Percentiles rank a stretch among this genome's conserved stretches.
These are phyloP conservation scores for Arxiozyma slooffiae DNA, from an alignment of 1,139 yeast species.

Conservation along the genomic window DNA sequence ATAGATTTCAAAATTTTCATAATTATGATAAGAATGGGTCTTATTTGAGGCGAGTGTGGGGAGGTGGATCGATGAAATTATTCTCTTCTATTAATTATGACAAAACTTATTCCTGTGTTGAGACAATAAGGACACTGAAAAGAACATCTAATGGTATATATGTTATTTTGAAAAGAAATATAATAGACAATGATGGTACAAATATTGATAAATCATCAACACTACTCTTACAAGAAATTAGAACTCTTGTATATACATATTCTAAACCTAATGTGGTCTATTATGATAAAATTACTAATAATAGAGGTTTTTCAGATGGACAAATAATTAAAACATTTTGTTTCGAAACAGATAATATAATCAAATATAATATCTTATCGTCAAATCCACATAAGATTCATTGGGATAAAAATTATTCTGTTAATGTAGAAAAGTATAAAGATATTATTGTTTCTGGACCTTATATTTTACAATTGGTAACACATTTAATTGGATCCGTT, in stretches of 20 bases:
- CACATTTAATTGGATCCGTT: constrained; percentile 37
- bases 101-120: constrained; percentile 36
- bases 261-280: constrained; percentile 10
- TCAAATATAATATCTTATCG: constrained; percentile 64
- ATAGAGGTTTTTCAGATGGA: constrained; percentile 3
- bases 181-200: constrained; percentile 18
- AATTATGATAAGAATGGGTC: constrained; percentile 2
- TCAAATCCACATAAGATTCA: constrained; percentile 81
- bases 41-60: constrained; percentile 71
- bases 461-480: constrained; percentile 47
- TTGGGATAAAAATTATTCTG: constrained; percentile 49
- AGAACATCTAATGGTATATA: constrained; percentile 34
- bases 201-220: constrained; percentile 10
- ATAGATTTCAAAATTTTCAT: neutral
- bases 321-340: constrained; percentile 10
- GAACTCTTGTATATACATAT: constrained; percentile 33
- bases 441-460: constrained; percentile 75
- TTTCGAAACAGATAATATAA: constrained; percentile 30
- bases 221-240: constrained; percentile 22
- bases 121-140: constrained; percentile 35
- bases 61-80: constrained; percentile 51
- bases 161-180: constrained; percentile 39
- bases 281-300: constrained; percentile 1
- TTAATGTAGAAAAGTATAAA: constrained; percentile 47
- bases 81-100: constrained; percentile 34